Base-by-base conservation (phyloP, 805 yeast species). In the Metschnikowia lunata region DNA sequence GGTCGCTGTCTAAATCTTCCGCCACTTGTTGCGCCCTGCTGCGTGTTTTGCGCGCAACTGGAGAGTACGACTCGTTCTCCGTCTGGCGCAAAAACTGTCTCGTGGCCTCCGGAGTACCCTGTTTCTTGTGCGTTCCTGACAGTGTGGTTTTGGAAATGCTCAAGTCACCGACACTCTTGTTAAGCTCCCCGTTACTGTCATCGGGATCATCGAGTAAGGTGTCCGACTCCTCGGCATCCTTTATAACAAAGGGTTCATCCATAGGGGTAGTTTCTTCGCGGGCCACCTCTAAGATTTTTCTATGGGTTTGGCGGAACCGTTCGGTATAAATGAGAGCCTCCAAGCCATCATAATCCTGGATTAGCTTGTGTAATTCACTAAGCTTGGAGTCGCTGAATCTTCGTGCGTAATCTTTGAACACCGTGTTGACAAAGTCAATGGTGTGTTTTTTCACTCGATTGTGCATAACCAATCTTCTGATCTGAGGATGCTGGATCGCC, bases 141-240 rank as follows among this genome's bases (percentile, higher is more conserved):
- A 11, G 31, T 12, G 11, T 29, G 31, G 31, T 3, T n/a, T 30
- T 40, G 10, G 55, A 44, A 8, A 54, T 47, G 30, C 50, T 40
- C 1, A 54, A 43, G 10, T 52, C 54, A 8, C 54, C 50, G 7
- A 54, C 58, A 29, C 57, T 52, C 26, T 49, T 41, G 38, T 52
- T 52, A 15, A 54, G 50, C 15, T 52, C 58, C 4, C 50, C 53
- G 9, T 46, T 41, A 30, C 51, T 49, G 32, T 52, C 56, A 8
- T 47, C 49, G 1, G 45, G 32, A 13, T 52, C 54, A 8, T 46
- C 42, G 3, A 34, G 14, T 5, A 10, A 10, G 6, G 47, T 37
- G 7, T 45, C 52, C 26, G 42, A 40, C 18, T 52, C 55, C 7
- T 47, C 47, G 1, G 42, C 30, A 23, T 52, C 56, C 7, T 41